Percentiles rank a stretch among this genome's conserved stretches.
Evolutionary conservation across 345 rosid genomes (phyloP).

Genomic region (Conringia planisiliqua): DNA sequence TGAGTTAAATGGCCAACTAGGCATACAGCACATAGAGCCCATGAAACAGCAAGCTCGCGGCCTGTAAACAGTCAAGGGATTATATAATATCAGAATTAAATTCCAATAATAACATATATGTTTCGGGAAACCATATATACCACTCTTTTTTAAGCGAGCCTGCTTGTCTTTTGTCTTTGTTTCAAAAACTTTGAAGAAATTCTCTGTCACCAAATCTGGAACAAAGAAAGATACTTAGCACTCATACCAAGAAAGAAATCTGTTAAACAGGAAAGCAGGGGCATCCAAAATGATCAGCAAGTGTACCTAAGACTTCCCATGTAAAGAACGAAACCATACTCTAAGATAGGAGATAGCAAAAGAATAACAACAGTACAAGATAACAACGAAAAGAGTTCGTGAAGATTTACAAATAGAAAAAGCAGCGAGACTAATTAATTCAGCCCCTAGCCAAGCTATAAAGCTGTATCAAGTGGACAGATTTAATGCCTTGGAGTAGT

Average conservation of each 20-base stretch:
- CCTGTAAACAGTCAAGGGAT: slow-evolving; percentile 42
- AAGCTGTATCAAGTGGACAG: slow-evolving; percentile 2
- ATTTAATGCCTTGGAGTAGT: background rate
- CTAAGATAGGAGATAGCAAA: background rate
- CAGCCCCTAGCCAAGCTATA: background rate
- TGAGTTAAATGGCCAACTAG: slow-evolving; percentile 88
- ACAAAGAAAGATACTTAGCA: slow-evolving; percentile 25
- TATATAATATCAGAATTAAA: slow-evolving; percentile 8
- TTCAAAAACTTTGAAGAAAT: slow-evolving; percentile 75
- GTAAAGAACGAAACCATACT: background rate
- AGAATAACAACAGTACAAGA: background rate
- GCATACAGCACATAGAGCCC: slow-evolving; percentile 98
- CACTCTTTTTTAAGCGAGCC: slow-evolving; percentile 74
- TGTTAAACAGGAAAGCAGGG: background rate
- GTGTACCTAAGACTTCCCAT: slow-evolving; percentile 1
- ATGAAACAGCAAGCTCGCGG: slow-evolving; percentile 85
- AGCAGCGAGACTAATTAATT: background rate
- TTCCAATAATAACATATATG: background rate
- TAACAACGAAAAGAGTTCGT: background rate
- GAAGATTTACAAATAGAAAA: background rate
- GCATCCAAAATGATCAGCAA: background rate
- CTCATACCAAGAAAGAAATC: slow-evolving; percentile 6
- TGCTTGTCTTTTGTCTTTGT: slow-evolving; percentile 78
- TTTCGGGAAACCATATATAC: slow-evolving; percentile 33
- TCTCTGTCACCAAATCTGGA: slow-evolving; percentile 62